Percentiles rank a stretch among this genome's conserved stretches.
These are phyloP conservation scores for Solanum sitiens DNA, from an alignment of 257 asterid genomes.

Conservation along the genomic window DNA sequence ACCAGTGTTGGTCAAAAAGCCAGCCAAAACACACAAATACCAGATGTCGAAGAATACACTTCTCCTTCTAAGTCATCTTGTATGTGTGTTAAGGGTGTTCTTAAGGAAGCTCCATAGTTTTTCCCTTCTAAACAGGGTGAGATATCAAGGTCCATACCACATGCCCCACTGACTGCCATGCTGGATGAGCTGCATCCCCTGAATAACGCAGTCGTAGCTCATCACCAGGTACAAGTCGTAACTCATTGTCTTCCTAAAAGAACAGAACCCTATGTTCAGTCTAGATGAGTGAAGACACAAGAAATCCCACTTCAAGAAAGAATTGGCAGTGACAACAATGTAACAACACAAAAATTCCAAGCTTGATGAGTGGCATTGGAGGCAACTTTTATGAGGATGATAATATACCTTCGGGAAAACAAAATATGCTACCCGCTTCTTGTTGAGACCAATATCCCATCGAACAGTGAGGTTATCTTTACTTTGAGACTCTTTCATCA, in stretches of 20 bases:
- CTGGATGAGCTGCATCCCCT: constrained; percentile 92
- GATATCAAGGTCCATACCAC: constrained; percentile 52
- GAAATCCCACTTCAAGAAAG: background rate
- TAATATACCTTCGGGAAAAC: constrained; percentile 80
- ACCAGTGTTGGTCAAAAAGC: background rate
- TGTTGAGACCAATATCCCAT: constrained; percentile 97
- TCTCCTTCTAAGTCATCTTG: background rate
- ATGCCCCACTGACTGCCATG: constrained; percentile 98
- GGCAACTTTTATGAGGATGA: background rate
- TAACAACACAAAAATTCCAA: background rate
- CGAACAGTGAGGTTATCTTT: constrained; percentile 84
- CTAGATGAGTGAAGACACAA: background rate
- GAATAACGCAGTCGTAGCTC: constrained; percentile 90
- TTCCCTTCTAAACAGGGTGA: background rate
- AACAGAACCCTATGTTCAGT: constrained; percentile 4
- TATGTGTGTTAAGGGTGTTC: background rate
- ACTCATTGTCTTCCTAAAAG: constrained; percentile 93
- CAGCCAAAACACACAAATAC: background rate
- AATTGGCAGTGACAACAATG: background rate
- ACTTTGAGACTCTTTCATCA: constrained; percentile 99
- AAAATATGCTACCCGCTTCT: constrained; percentile 91
- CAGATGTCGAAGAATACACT: background rate
- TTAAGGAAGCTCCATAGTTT: background rate
- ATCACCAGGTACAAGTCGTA: constrained; percentile 99
- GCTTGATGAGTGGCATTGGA: background rate